phyloP scores from a whole-genome alignment of 164 flowering plant genomes.

The grape (Vitis vinifera) region DNA sequence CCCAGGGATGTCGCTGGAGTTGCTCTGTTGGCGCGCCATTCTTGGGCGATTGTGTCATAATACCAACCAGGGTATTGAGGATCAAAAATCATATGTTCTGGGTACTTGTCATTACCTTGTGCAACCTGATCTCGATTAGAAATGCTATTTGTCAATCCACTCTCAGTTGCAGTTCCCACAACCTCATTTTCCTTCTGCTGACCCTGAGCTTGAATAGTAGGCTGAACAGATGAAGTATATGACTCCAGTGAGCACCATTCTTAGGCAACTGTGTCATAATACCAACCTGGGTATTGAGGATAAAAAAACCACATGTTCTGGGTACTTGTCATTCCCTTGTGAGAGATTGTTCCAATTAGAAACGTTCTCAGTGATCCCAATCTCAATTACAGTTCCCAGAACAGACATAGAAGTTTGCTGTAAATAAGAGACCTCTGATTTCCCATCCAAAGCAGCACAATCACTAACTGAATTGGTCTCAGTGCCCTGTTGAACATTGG shows the following conservation, averaged over 20 bases:
- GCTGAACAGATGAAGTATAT: slow-evolving; percentile 37
- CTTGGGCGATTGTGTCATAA: too few species aligned
- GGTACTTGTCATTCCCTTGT: slow-evolving; percentile 58
- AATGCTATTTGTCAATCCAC: slow-evolving; percentile 33
- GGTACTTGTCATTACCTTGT: slow-evolving; percentile 58
- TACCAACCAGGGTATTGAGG: slow-evolving; percentile 5
- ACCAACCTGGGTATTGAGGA: slow-evolving; percentile 95
- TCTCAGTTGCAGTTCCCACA: slow-evolving; percentile 43
- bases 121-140: slow-evolving; percentile 1
- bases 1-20: too few species aligned
- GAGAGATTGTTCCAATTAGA: slow-evolving; percentile 50
- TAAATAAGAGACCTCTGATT: too few species aligned
- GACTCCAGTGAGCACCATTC: slow-evolving; percentile 72
- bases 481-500: too few species aligned
- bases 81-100: slow-evolving; percentile 85
- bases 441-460: too few species aligned
- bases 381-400: too few species aligned
- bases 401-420: too few species aligned
- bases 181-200: slow-evolving; percentile 39
- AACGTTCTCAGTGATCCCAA: slow-evolving; percentile 26
- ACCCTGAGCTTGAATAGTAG: slow-evolving; percentile 25
- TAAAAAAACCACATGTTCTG: slow-evolving; percentile 82
- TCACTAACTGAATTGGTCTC: too few species aligned
- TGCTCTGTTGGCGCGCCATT: too few species aligned
- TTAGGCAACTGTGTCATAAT: slow-evolving; percentile 66